Percentiles rank a stretch among this genome's conserved stretches.
phyloP scores from a whole-genome alignment of 345 rosid species.

The Draba incana region DNA sequence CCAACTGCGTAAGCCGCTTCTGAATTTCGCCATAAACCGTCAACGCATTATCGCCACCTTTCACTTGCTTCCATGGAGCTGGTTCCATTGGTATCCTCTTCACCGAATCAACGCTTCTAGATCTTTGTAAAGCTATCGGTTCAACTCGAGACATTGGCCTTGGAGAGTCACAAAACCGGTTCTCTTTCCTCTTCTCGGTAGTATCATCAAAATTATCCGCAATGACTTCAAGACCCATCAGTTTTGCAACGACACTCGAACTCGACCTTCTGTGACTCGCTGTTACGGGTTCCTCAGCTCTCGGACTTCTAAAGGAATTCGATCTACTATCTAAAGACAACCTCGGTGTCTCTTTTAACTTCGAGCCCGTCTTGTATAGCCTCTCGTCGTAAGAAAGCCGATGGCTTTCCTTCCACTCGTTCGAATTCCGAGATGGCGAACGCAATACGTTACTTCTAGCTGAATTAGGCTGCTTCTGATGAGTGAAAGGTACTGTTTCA shows the following conservation, averaged over 20 bases:
- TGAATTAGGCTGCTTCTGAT: slow-evolving; percentile 43
- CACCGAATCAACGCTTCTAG: slow-evolving; percentile 47
- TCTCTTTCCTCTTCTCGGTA: slow-evolving; percentile 44
- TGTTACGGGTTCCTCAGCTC: slow-evolving; percentile 42
- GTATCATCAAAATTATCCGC: slow-evolving; percentile 43
- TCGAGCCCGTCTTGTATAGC: slow-evolving; percentile 52
- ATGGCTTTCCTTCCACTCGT: slow-evolving; percentile 56
- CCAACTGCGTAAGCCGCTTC: slow-evolving; percentile 72
- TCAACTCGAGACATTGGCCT: slow-evolving; percentile 49
- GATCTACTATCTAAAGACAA: slow-evolving; percentile 84
- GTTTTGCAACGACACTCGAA: slow-evolving; percentile 76
- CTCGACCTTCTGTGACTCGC: slow-evolving; percentile 47
- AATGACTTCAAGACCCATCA: slow-evolving; percentile 85
- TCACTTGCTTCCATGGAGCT: slow-evolving; percentile 74
- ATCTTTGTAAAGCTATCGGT: slow-evolving; percentile 44
- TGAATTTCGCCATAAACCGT: slow-evolving; percentile 80
- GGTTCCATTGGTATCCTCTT: slow-evolving; percentile 63
- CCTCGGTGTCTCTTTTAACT: slow-evolving; percentile 83
- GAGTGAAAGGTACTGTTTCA: slow-evolving; percentile 25
- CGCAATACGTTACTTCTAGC: slow-evolving; percentile 43
- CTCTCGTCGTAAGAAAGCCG: slow-evolving; percentile 87
- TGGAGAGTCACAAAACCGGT: slow-evolving; percentile 49
- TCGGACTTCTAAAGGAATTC: slow-evolving; percentile 50
- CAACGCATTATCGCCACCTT: slow-evolving; percentile 40
- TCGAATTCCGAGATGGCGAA: slow-evolving; percentile 45